Base-by-base conservation (phyloP, 2,329 filamentous ascomycete genomes). In the Scytalidium lignicola region DNA sequence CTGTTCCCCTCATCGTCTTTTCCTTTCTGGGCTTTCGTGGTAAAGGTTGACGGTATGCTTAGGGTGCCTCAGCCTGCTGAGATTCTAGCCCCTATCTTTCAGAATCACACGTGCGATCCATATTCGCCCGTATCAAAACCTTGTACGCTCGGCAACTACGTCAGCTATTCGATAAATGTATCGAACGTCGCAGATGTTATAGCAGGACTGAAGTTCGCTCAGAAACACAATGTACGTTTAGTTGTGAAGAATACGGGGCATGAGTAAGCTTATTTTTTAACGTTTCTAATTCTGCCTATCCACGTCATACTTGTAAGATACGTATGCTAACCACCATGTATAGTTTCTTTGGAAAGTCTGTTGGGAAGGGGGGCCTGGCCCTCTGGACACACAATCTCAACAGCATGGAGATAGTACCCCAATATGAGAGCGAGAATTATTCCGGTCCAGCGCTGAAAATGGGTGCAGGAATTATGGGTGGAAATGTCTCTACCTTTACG, bases 321-420 rank as follows among this genome's bases (percentile, higher is more conserved):
- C 12, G 12, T 6, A 6, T 43, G 5, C 41, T 43, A 9, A 41
- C 17, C n/a, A 18, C 40, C 10, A 6, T 26, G 15, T 29, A 74
- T 51, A 70, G 73, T 54, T 76, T 72, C 51, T 67, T 64, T 19
- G 74, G 71, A 15, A 71, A 72, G 49, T 74, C 72, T 0, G 67
- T 67, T 4, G 74, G 74, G 32, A 66, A 68, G 1, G 74, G 74
- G 9, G 68, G 72, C 1, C 58, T 78, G 1, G 70, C 68, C 43
- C 63, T 77, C 48, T 78, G 74, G 74, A 76, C 71, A 3, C 74
- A 76, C 54, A 58, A 71, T 44, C 60, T 76, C 29, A 74, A 75
- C 48, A 58, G 66, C 2, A 65, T 70, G 5, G 58, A 67, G 22
- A 68, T 71, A 46, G 57, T 70, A 37, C 23, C 23, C 10, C 52